Evolutionary conservation across 345 rosid species (phyloP), one percentile per base, ranked within the genome.

Genomic region (Eutrema heterophyllum): DNA sequence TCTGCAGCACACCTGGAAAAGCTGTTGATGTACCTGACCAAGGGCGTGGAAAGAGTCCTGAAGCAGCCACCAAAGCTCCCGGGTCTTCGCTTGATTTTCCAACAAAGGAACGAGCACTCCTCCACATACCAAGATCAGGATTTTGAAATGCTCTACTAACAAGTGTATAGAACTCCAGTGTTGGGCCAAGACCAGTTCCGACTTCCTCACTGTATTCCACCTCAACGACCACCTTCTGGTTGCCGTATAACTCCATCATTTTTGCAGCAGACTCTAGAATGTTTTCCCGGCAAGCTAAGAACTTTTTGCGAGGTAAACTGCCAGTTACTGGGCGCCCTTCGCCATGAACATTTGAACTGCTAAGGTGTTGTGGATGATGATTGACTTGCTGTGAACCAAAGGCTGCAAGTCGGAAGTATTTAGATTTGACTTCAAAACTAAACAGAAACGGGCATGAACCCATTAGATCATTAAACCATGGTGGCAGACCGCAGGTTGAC

Each of bases 121-220:
- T 89, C 98, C 98, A 94, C 92, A 94, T 86, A 62, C 86, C 86
- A 80, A 87, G 85, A 68, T 88, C 87, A 4, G 74, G 74, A 68
- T 85, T 87, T 78, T 91, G 98, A 85, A 91, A 87, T 81, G 87
- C 98, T 38, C 80, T 89, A 80, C 97, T 85, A 56, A 94, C 93
- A 61, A 91, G 81, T 41, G 98, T 91, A 71, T 84, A 94, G 69
- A 91, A 94, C 83, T 94, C 98, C 81, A 94, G 74, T 9, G 97
- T 94, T 38, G 98, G 98, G 79, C 98, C 98, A 73, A 94, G 97
- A 72, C 98, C 98, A 14, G 96, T 89, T 51, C 98, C 98, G 6
- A 94, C 96, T 87, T 94, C 98, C 80, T 88, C 98, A 78, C 75
- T 76, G 72, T 91, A 94, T 69, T 86, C 90, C 59, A 94, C 95